Evolutionary conservation across 2,329 filamentous ascomycete species (phyloP), one percentile per base, ranked within the genome.

Genomic region (Fusarium sp.): DNA sequence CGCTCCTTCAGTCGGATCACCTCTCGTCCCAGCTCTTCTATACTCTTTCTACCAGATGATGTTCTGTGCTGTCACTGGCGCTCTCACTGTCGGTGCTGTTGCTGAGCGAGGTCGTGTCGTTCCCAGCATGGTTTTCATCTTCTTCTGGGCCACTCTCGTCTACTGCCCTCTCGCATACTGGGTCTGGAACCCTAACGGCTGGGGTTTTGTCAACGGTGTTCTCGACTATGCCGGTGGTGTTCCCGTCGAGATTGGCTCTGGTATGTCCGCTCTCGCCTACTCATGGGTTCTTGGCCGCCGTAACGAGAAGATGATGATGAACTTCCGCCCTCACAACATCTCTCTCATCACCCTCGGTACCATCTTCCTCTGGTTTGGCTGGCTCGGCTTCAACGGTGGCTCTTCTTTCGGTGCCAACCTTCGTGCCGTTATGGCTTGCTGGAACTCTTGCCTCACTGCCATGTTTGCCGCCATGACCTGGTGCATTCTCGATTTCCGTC

Each of bases 301-400:
- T 72, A 96, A 97, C 83, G 95, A 98, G 84, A 96, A 94, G 84
- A 97, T 98, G 94, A 97, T 98, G 93, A 89, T 97, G 82, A 98
- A 98, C 87, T 98, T 98, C 88, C 93, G 96, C 72, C 96, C 96
- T 18, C 96, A 99, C 86, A 99, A 99, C 84, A 96, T 98, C 72
- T 97, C 94, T 8, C 88, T 98, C 76, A 97, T 99, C 82, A 94
- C 96, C 1, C 91, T 98, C 74, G 96, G 96, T 68, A 98, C 96
- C 5, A 88, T 97, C 70, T 88, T 99, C 75, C 93, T 99, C 58
- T 98, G 94, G 94, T 98, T 98, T 76, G 96, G 96, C 76, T 99
- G 96, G 96, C 86, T 99, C 70, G 96, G 94, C 57, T 99, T 99
- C 89, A 99, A 99, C 85, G 96, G 95, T 75, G 96, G 96, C 69